Percentiles rank a stretch among this genome's conserved stretches.
phyloP scores from a whole-genome alignment of 2,329 filamentous ascomycete species.

The Penicillium aurantiogriseum region DNA sequence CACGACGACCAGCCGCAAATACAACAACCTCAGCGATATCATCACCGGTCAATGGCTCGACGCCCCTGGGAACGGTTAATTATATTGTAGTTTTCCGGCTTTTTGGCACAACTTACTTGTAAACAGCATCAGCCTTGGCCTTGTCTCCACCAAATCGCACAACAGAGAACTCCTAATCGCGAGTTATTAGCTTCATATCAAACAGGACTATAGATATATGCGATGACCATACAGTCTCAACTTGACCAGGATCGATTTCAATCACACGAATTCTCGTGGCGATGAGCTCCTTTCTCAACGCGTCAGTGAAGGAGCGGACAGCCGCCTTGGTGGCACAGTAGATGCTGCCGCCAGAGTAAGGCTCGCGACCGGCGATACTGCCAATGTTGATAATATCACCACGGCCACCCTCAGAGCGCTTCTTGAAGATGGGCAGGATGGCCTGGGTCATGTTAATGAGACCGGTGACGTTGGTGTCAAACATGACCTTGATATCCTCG shows the following conservation, averaged over 20 bases:
- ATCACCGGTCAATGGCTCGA: conserved; percentile 79
- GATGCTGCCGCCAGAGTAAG: conserved; percentile 81
- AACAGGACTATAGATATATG: neutral
- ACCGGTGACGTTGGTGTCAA: conserved; percentile 88
- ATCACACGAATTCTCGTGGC: conserved; percentile 78
- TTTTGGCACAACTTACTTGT: conserved; percentile 59
- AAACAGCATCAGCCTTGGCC: conserved; percentile 83
- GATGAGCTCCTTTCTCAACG: conserved; percentile 78
- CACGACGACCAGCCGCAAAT: conserved; percentile 75
- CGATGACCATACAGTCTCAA: conserved; percentile 67
- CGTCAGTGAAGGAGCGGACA: conserved; percentile 78
- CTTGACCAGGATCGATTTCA: conserved; percentile 86
- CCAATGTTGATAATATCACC: conserved; percentile 97
- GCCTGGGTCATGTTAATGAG: conserved; percentile 97
- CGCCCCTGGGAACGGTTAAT: conserved; percentile 54
- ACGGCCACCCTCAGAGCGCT: conserved; percentile 64
- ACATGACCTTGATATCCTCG: conserved; percentile 83
- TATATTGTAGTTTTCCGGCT: neutral
- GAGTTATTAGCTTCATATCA: conserved; percentile 2
- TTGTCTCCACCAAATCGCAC: conserved; percentile 88
- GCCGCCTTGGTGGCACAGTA: conserved; percentile 94
- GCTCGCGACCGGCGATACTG: conserved; percentile 83
- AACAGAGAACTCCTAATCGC: conserved; percentile 72
- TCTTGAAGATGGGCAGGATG: conserved; percentile 77
- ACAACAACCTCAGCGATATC: conserved; percentile 91